Percentiles rank a stretch among this genome's conserved stretches.
Evolutionary conservation across 768 basidiomycete genomes (phyloP).

Genomic region (Xerocomus potaroensis): DNA sequence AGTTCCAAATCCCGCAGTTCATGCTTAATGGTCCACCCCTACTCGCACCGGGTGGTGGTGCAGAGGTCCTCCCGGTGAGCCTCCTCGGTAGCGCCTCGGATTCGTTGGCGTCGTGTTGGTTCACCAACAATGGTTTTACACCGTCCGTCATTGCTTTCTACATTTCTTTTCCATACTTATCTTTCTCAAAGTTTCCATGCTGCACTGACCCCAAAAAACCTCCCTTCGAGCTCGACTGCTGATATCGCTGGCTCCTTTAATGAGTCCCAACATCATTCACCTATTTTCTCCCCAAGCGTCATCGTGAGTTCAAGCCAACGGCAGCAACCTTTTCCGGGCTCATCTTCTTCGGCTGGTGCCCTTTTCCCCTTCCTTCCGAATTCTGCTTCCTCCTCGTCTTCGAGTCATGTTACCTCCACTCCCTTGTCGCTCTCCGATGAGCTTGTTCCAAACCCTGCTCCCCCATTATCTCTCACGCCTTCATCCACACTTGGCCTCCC

Average conservation of each 20-base stretch:
- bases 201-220: conserved; percentile 16
- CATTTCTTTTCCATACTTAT: conserved; percentile 9
- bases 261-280: not conserved
- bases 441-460: not conserved
- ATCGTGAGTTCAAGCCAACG: conserved; percentile 1
- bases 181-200: conserved; percentile 20
- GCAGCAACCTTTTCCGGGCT: too few species aligned
- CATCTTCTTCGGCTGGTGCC: too few species aligned
- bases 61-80: conserved; percentile 60
- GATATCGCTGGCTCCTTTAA: not conserved
- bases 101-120: conserved; percentile 44
- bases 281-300: not conserved
- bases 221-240: not conserved
- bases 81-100: conserved; percentile 24
- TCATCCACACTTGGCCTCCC: conserved; percentile 42
- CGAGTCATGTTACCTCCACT: not conserved
- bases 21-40: conserved; percentile 54
- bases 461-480: conserved; percentile 11
- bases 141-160: conserved; percentile 16
- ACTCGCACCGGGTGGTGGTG: conserved; percentile 68
- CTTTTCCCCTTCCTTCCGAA: conserved; percentile 8
- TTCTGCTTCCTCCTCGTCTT: not conserved
- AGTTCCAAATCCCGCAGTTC: conserved; percentile 65
- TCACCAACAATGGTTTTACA: conserved; percentile 42
- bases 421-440: conserved; percentile 5